Percentiles rank a stretch among this genome's conserved stretches.
These are phyloP conservation scores for Thalassiosira livingstoniorum DNA, from an alignment of 352 stramenopile species.

Conservation along the genomic window DNA sequence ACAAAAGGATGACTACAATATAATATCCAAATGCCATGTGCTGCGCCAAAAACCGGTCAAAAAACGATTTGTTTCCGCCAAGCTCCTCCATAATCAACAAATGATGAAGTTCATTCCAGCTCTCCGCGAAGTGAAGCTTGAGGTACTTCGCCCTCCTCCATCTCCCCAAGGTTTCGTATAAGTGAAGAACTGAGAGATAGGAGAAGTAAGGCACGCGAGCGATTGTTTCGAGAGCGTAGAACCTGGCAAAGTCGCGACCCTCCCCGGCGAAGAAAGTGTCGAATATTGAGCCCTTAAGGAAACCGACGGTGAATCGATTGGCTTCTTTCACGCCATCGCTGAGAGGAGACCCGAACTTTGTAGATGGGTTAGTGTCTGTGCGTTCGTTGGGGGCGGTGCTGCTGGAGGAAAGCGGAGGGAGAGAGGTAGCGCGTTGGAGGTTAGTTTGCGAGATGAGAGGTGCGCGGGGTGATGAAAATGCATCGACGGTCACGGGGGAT, in stretches of 20 bases:
- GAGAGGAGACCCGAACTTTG: slow-evolving; percentile 60
- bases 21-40: slow-evolving; percentile 88
- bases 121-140: slow-evolving; percentile 87
- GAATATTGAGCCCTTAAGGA: slow-evolving; percentile 58
- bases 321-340: slow-evolving; percentile 48
- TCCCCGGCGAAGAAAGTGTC: slow-evolving; percentile 65
- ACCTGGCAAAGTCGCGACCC: slow-evolving; percentile 85
- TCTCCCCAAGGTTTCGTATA: slow-evolving; percentile 87
- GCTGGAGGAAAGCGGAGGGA: slow-evolving; percentile 24
- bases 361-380: slow-evolving; percentile 55
- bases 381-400: slow-evolving; percentile 18
- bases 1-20: slow-evolving; percentile 74
- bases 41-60: slow-evolving; percentile 86
- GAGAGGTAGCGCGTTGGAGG: background rate
- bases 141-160: slow-evolving; percentile 67
- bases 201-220: slow-evolving; percentile 87
- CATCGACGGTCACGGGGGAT: background rate
- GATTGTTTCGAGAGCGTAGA: slow-evolving; percentile 89
- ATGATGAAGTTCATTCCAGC: slow-evolving; percentile 90
- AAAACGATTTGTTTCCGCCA: slow-evolving; percentile 78
- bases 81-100: slow-evolving; percentile 90
- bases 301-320: slow-evolving; percentile 49
- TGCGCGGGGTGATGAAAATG: background rate
- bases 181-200: slow-evolving; percentile 86
- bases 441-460: background rate